Evolutionary conservation across 106 monocot species (phyloP).

Genomic region (Phalaenopsis aphrodite): DNA sequence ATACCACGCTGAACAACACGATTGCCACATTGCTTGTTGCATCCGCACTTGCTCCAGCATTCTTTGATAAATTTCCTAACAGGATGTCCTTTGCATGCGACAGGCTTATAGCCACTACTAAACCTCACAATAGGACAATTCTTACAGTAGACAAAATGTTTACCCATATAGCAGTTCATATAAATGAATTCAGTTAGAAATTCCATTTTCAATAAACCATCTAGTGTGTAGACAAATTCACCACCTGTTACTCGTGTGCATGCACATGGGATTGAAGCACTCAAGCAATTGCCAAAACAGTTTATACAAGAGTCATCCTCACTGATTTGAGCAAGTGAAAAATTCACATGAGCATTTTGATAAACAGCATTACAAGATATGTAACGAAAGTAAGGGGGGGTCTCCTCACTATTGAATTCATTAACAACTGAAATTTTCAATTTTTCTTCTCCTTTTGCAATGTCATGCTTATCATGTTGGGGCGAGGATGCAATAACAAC

Average conservation of each 20-base stretch:
- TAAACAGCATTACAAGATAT: constrained; percentile 57
- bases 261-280: constrained; percentile 55
- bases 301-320: constrained; percentile 79
- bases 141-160: constrained; percentile 51
- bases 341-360: constrained; percentile 73
- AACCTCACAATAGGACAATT: constrained; percentile 64
- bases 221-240: constrained; percentile 63
- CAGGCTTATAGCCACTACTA: constrained; percentile 43
- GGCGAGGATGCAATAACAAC: constrained; percentile 28
- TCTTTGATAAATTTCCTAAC: constrained; percentile 82
- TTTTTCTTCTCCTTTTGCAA: constrained; percentile 78
- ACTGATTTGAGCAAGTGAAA: constrained; percentile 83
- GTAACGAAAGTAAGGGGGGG: constrained; percentile 60
- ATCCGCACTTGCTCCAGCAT: constrained; percentile 96
- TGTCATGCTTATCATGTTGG: constrained; percentile 60
- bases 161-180: constrained; percentile 27
- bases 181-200: constrained; percentile 73
- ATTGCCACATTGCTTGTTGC: constrained; percentile 73
- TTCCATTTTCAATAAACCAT: constrained; percentile 50
- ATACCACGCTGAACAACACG: constrained; percentile 89
- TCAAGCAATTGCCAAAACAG: constrained; percentile 72
- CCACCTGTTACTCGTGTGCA: constrained; percentile 83
- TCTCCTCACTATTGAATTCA: constrained; percentile 35
- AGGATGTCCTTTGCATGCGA: constrained; percentile 68
- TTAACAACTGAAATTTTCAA: constrained; percentile 53